These are phyloP conservation scores for Dipteronia sinensis DNA, from an alignment of 345 rosid species.

Conservation along the genomic window DNA sequence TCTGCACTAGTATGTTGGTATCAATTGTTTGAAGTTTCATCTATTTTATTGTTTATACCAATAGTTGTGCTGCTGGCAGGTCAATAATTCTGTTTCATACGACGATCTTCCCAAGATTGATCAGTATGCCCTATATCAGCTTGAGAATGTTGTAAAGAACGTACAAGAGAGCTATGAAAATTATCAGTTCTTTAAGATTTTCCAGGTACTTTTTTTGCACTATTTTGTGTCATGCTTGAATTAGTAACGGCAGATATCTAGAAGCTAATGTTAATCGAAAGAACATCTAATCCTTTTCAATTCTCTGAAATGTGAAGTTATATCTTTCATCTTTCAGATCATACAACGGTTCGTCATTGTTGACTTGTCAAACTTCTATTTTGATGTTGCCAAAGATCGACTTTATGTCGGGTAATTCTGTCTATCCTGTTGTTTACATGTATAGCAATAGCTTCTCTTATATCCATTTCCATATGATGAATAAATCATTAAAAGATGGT, in stretches of 20 bases:
- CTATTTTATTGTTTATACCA: neutral
- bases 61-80: conserved; percentile 51
- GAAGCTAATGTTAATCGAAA: neutral
- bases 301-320: neutral
- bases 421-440: conserved; percentile 10
- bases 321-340: conserved; percentile 51
- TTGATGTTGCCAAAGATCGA: conserved; percentile 94
- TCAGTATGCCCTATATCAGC: conserved; percentile 84
- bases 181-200: conserved; percentile 88
- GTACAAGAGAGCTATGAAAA: conserved; percentile 73
- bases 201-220: conserved; percentile 56
- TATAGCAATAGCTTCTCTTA: neutral
- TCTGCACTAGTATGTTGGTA: neutral
- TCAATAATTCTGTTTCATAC: conserved; percentile 67
- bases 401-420: conserved; percentile 86
- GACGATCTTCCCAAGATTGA: conserved; percentile 86
- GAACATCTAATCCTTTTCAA: conserved; percentile 1
- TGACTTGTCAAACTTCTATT: conserved; percentile 92
- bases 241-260: neutral
- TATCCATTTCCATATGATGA: neutral
- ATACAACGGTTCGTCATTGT: conserved; percentile 83
- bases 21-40: neutral
- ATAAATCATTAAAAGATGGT: neutral
- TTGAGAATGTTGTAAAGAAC: conserved; percentile 77
- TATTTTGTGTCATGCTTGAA: neutral